Evolutionary conservation across 2,329 filamentous ascomycete species (phyloP), one percentile per base, ranked within the genome.

Genomic region (Cladosporium sp.): DNA sequence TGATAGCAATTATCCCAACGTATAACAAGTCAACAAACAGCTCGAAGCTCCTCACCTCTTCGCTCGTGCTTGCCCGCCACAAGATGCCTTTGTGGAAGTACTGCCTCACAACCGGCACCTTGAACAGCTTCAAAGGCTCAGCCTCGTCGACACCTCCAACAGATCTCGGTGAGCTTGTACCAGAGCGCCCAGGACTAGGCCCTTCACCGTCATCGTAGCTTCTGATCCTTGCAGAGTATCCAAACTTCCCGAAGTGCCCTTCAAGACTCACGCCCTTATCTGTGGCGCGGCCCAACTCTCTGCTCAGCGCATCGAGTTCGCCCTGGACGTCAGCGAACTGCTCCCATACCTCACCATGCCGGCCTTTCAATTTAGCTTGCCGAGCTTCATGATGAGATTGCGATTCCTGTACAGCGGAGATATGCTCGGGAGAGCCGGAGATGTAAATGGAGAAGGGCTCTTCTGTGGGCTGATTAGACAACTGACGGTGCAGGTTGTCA

Each of bases 21-120:
- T 88, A 88, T 43, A 88, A 80, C 39, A 89, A 78, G 70, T 89
- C 88, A 14, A 63, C 59, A 46, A 63, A 63, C 28, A 90, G 81
- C 73, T 89, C 88, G 70, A 88, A 89, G 18, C 81, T 83, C 68
- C 85, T 85, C 6, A 89, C 86, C 74, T 88, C 83, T n/a, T 86
- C 85, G 23, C 80, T 78, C 59, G 84, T 83, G 8, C 81, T 82
- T 1, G 86, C 84, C 58, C 88, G 80, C 87, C 87, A 89, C 8
- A 90, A 75, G 14, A 89, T 79, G 0, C 86, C 87, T 66, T 86
- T 85, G 72, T 89, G 86, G 70, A 89, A 89, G 76, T 89, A 89
- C 76, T 89, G 88, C 65, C 86, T 81, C 3, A 89, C 80, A 7
- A 85, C 82, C 0, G 88, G 87, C 67, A 81, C 82, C 72, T 85